Evolutionary conservation across 805 yeast genomes (phyloP), one percentile per base, ranked within the genome.

Genomic region (Saccharomycopsis sp.): DNA sequence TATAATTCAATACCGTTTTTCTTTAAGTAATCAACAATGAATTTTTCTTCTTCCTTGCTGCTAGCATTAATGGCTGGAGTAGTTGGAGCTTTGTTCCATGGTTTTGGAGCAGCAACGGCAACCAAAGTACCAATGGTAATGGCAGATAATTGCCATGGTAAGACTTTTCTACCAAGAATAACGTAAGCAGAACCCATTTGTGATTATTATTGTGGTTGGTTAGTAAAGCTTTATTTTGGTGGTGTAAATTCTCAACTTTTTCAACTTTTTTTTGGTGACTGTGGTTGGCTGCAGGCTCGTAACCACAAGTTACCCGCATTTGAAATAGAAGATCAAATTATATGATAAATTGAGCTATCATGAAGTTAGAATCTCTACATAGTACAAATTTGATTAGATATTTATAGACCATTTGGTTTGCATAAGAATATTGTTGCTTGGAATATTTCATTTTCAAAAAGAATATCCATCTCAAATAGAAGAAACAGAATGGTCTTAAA

Each of bases 11-110:
- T 26, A 27, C 46, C 44, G 32, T 40, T 40, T 21, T 69, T 63
- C 59, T 67, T 62, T 63, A 76, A 67, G 70, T 74, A 87, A 54
- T 77, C 82, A 59, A 64, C 69, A 55, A 88, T 79, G 67, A 82
- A 88, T 61, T 80, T 77, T 62, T 84, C 94, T 68, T 88, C 96
- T 56, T 86, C 96, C 52, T 86, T 76, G 37, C 87, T 73, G 42
- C 76, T 62, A 49, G 95, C 94, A 49, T 75, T 73, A 60, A 86
- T 72, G 31, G 77, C 66, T 34, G 92, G 87, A 47, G 70, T 67
- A 53, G 79, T 72, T 50, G 76, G 68, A 49, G 72, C 54, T 53
- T 52, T 41, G 46, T 66, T 64, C 83, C 80, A 77, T 61, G 88
- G 85, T 61, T 84, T 81, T 58, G 92, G 92, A 36, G 69, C 60